Percentiles rank a stretch among this genome's conserved stretches.
phyloP scores from a whole-genome alignment of 768 basidiomycete genomes.

The Russula abietina region DNA sequence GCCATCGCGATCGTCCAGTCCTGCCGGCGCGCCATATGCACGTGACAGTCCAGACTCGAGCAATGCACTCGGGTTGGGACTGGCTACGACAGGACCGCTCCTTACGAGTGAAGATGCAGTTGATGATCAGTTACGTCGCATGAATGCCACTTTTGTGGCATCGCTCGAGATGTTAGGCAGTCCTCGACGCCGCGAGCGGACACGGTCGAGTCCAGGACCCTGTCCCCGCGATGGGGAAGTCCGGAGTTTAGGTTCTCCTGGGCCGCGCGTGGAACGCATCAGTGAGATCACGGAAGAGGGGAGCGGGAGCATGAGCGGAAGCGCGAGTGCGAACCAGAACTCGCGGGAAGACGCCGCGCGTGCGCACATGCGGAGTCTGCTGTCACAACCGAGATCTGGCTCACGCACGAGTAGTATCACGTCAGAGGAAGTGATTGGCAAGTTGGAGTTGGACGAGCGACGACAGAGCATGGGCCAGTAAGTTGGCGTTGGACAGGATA shows the following conservation, averaged over 20 bases:
- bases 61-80: constrained; percentile 26
- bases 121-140: constrained; percentile 53
- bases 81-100: constrained; percentile 43
- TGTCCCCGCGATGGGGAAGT: constrained; percentile 8
- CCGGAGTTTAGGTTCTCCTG: constrained; percentile 12
- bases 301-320: constrained; percentile 11
- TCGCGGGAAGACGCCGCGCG: constrained; percentile 23
- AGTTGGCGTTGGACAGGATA: constrained; percentile 8
- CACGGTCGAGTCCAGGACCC: constrained; percentile 24
- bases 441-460: constrained; percentile 41
- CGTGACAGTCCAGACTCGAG: constrained; percentile 25
- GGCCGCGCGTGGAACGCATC: constrained; percentile 23
- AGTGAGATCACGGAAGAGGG: constrained; percentile 23
- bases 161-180: constrained; percentile 52
- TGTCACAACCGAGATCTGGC: constrained; percentile 28
- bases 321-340: constrained; percentile 17
- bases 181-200: constrained; percentile 31
- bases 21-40: constrained; percentile 3
- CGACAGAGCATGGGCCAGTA: constrained; percentile 20
- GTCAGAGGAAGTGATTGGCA: constrained; percentile 48
- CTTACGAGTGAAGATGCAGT: constrained; percentile 62
- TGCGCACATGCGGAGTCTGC: constrained; percentile 19
- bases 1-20: constrained; percentile 10
- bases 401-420: constrained; percentile 40
- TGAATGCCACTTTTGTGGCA: constrained; percentile 63